These are phyloP conservation scores for Eutrema salsugineum DNA, from an alignment of 441 rosid genomes.

Conservation along the genomic window DNA sequence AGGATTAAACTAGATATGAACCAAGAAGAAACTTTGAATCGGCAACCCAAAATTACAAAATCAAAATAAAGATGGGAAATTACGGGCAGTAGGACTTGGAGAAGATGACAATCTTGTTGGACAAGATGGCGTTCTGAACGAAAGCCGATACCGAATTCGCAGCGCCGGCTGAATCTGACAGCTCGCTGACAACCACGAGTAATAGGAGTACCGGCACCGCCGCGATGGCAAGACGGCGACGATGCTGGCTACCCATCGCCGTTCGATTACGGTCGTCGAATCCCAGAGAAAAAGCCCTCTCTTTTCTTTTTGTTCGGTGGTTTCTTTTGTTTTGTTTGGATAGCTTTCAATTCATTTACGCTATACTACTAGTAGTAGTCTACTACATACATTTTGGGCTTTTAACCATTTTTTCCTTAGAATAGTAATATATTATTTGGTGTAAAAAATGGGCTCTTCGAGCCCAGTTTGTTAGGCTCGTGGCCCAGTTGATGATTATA, in stretches of 20 bases:
- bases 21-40: neutral
- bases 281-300: no score
- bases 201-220: neutral
- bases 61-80: neutral
- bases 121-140: constrained; percentile 63
- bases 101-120: constrained; percentile 89
- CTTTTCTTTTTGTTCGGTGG: neutral
- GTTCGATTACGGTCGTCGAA: constrained; percentile 2
- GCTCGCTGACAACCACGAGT: neutral
- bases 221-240: neutral
- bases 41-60: neutral
- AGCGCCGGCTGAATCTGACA: neutral
- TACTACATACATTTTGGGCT: no score
- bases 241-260: constrained; percentile 13
- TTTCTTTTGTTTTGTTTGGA: neutral
- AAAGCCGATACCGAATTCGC: constrained; percentile 41
- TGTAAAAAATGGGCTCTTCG: no score
- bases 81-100: constrained; percentile 97
- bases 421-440: no score
- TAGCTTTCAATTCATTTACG: no score
- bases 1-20: neutral
- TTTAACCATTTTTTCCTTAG: no score
- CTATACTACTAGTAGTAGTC: no score
- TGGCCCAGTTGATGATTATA: no score
- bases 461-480: no score